A percentile compares a stretch with the other conserved stretches of the same genome.
phyloP scores from a whole-genome alignment of 176 grass and related monocot species.

The Bonia amplexicaulis region DNA sequence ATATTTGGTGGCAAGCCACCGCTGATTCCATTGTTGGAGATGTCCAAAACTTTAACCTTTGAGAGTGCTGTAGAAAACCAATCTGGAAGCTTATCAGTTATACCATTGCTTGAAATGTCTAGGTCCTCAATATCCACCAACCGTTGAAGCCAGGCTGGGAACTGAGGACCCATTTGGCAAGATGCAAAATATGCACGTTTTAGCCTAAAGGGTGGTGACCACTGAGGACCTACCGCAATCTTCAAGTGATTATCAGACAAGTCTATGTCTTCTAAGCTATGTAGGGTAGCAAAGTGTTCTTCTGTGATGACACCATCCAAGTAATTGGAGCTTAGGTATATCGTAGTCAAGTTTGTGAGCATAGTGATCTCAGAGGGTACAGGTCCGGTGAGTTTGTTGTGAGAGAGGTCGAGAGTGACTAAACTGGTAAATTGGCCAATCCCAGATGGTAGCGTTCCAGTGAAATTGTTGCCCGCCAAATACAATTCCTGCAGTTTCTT shows the following conservation, averaged over 20 bases:
- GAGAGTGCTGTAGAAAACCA: too few species aligned
- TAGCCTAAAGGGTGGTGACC: slow-evolving; percentile 1
- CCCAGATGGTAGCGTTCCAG: background rate
- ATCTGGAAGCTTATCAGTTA: background rate
- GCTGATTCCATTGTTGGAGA: too few species aligned
- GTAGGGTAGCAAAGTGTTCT: slow-evolving; percentile 6
- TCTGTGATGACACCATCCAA: slow-evolving; percentile 13
- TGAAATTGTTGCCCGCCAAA: background rate
- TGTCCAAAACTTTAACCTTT: too few species aligned
- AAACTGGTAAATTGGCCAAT: background rate
- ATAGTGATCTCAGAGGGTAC: background rate
- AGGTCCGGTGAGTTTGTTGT: background rate
- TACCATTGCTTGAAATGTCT: background rate
- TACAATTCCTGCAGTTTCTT: too few species aligned
- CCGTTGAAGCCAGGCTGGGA: slow-evolving; percentile 31
- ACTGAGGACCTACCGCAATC: background rate
- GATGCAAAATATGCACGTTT: background rate
- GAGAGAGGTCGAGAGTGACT: background rate
- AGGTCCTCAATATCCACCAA: background rate
- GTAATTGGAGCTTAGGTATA: background rate
- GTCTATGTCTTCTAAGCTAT: background rate
- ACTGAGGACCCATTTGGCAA: background rate
- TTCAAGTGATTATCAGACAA: background rate
- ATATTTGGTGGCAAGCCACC: background rate
- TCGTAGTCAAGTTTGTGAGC: background rate